Base-by-base conservation (phyloP, 2,329 filamentous ascomycete species). In the Colletotrichum sp. region DNA sequence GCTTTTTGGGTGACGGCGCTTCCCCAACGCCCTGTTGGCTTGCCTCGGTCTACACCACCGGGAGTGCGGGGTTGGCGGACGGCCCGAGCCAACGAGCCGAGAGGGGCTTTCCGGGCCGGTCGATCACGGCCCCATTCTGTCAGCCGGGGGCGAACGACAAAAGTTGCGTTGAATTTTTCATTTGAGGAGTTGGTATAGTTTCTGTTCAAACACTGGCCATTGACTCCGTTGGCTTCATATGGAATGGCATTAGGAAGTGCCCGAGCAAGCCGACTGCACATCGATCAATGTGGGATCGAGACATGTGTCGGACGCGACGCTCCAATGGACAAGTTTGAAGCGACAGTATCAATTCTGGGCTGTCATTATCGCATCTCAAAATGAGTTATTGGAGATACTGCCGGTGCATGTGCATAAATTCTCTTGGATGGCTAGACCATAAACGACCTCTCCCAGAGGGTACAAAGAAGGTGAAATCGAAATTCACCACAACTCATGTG, bases 11-110 rank as follows among this genome's bases (percentile, higher is more conserved):
- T 39, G 63, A 39, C 62, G 63, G 34, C 49, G 72, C 52, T 75
- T 75, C 73, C 72, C 69, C 69, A 75, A 55, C 44, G 44, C 44
- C 65, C 6, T n/a, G 30, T 71, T 55, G 59, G 26, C 67, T 66
- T 75, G 73, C 73, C 63, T 76, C 73, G 73, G 73, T 55, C 70
- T 75, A 32, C 69, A 75, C 39, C 57, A 72, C 73, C 55, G 69
- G 68, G 73, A 57, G 57, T 72, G 73, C 69, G 73, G 73, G 73
- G 73, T 76, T 55, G 36, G 32, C 63, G 69, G 69, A 49, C 69
- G 73, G 69, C 63, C 73, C 39, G 69, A 75, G 55, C 63, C 10
- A 63, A 55, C 55, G 18, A 68, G 39, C 69, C 73, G 73, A 72
- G 63, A 44, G 32, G 30, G 28, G n/a, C 52, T 69, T 26, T 28